Evolutionary conservation across 352 stramenopile species (phyloP).

Genomic region (Phytopythium vexans): DNA sequence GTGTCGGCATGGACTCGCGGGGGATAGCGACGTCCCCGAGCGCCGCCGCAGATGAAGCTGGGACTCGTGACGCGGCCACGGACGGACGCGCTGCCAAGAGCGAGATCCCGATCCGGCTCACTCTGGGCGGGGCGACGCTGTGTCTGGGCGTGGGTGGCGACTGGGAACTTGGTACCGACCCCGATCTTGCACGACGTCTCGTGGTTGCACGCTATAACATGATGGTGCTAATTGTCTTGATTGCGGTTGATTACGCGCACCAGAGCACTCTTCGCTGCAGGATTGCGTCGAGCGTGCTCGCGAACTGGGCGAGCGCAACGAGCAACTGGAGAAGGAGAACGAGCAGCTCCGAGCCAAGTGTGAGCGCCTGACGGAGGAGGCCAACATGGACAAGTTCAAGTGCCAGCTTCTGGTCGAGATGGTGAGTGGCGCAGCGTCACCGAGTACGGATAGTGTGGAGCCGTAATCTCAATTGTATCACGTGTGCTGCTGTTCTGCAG

Average conservation of each 20-base stretch:
- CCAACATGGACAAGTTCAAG: slow-evolving; percentile 89
- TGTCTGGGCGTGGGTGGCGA: slow-evolving; percentile 34
- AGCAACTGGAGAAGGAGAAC: slow-evolving; percentile 59
- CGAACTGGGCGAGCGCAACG: slow-evolving; percentile 40
- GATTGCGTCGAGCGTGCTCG: slow-evolving; percentile 28
- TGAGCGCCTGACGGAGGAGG: slow-evolving; percentile 64
- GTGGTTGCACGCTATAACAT: neutral
- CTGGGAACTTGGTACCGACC: slow-evolving; percentile 63
- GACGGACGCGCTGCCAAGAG: slow-evolving; percentile 12
- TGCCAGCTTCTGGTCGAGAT: slow-evolving; percentile 86
- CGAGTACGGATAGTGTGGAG: neutral
- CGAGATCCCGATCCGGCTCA: slow-evolving; percentile 66
- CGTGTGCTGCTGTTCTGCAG: slow-evolving; percentile 20
- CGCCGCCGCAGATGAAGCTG: no score
- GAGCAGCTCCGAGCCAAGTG: slow-evolving; percentile 51
- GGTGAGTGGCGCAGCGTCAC: slow-evolving; percentile 19
- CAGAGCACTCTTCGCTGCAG: slow-evolving; percentile 61
- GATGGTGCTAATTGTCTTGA: slow-evolving; percentile 5
- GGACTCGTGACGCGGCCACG: slow-evolving; percentile 1
- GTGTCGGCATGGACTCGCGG: no score
- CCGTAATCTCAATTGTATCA: neutral
- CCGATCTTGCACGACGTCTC: neutral
- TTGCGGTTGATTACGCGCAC: slow-evolving; percentile 3
- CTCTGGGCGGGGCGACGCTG: slow-evolving; percentile 50
- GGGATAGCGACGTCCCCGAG: no score